Evolutionary conservation across 495 filamentous ascomycete genomes (phyloP).

Genomic region (Penicillium coprophilum): DNA sequence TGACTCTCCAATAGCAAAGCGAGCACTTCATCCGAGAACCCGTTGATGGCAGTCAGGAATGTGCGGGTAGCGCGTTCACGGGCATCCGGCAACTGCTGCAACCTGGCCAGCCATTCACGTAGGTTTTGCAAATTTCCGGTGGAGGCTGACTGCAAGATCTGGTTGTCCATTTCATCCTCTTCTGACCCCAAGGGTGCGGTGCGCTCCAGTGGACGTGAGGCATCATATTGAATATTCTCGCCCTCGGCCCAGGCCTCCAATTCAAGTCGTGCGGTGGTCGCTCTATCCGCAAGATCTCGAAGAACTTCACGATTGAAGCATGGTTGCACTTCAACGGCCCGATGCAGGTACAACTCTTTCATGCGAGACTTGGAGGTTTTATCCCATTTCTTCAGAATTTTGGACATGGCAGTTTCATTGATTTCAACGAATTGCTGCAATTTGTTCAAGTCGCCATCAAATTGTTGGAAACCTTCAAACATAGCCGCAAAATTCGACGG

Average conservation of each 20-base stretch:
- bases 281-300: conserved; percentile 92
- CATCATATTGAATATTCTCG: conserved; percentile 79
- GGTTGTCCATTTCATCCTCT: conserved; percentile 81
- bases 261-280: conserved; percentile 88
- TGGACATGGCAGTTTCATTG: conserved; percentile 95
- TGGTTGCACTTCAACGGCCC: conserved; percentile 95
- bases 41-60: conserved; percentile 83
- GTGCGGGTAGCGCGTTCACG: conserved; percentile 77
- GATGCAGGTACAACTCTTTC: conserved; percentile 93
- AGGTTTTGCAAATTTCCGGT: conserved; percentile 64
- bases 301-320: conserved; percentile 97
- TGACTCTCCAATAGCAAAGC: conserved; percentile 73
- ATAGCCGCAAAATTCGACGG: conserved; percentile 90
- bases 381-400: conserved; percentile 99
- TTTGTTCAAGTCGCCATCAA: conserved; percentile 93
- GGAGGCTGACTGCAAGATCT: conserved; percentile 83
- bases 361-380: conserved; percentile 99
- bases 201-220: conserved; percentile 58
- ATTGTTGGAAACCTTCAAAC: conserved; percentile 95
- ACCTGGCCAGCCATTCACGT: conserved; percentile 61
- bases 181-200: conserved; percentile 66
- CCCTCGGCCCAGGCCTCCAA: conserved; percentile 96
- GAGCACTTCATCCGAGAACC: conserved; percentile 77
- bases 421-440: conserved; percentile 98
- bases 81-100: conserved; percentile 55